Evolutionary conservation across 192 early-diverging fungal genomes (phyloP), one percentile per base, ranked within the genome.

Genomic region (Funneliformis geosporum): DNA sequence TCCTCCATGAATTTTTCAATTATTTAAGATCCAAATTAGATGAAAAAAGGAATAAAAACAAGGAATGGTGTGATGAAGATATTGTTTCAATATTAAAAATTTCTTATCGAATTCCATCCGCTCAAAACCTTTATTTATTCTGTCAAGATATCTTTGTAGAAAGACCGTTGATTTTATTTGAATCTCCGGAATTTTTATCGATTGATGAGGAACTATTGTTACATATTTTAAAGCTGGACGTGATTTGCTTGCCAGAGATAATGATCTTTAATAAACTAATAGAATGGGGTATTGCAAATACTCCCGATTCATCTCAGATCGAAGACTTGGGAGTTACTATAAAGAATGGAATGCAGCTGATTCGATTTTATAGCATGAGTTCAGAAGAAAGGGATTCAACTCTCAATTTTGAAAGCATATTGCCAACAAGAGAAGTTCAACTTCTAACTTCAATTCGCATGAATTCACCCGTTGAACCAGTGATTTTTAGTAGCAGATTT

Each of bases 211-310:
- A 71, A 43, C 44, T 71, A 71, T 71, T 71, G 14, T 3, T 46
- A 6, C 18, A 7, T 25, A 42, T 71, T 21, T 44, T 71, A n/a
- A 71, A 44, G 38, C 8, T 71, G 18, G 69, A 71, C 16, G 43
- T 46, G 42, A 46, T 71, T 46, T 71, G 18, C 43, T 7, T n/a
- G 7, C 39, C 69, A 43, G 69, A 71, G 43, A 42, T 71, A 71
- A 23, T 1, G 14, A 44, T 71, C 9, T 71, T 71, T 71, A 43
- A 71, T 71, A 71, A 71, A 43, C 25, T 71, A 18, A 71, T 71
- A 44, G 40, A 71, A 25, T 71, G 69, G 69, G 69, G 69, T 2
- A 71, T 71, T 43, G 69, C 42, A 71, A 71, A 71, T 16, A 71
- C 69, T 0, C 69, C 69, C 9, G 21, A 44, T 71, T 71, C 69